Conservation (phyloP, 176 grass and related monocot species). For the Carex scoparia region DNA sequence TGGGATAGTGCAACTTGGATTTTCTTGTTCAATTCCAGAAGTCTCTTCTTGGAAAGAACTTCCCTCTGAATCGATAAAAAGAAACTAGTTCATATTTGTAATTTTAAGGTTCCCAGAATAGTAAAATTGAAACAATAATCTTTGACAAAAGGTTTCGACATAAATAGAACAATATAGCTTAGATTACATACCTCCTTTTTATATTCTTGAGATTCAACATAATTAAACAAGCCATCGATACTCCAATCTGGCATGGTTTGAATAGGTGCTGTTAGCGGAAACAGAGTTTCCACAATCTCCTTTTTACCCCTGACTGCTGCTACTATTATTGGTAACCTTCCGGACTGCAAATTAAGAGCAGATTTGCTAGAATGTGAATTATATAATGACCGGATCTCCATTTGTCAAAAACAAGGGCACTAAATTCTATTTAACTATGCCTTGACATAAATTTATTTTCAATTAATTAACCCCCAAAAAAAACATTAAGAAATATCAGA, state of each 20-base stretch:
- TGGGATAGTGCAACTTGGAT: not conserved
- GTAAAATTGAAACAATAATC: not conserved
- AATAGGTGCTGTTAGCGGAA: conserved; percentile 10
- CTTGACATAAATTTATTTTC: no score
- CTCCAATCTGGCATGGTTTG: conserved; percentile 1
- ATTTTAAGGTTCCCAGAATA: not conserved
- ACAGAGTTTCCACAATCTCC: conserved; percentile 18
- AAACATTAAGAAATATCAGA: no score
- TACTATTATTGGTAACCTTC: conserved; percentile 14
- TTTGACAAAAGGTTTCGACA: not conserved
- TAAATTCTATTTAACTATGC: not conserved
- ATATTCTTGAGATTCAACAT: conserved; percentile 14
- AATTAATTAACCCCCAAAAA: no score
- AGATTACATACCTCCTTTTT: not conserved
- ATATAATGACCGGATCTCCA: not conserved
- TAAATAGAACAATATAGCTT: not conserved
- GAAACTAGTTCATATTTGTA: not conserved
- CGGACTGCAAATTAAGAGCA: not conserved
- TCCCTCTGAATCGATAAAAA: not conserved
- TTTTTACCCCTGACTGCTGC: conserved; percentile 4
- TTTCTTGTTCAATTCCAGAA: not conserved
- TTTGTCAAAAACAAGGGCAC: not conserved
- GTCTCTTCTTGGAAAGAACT: not conserved
- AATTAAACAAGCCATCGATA: conserved; percentile 20
- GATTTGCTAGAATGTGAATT: not conserved